phyloP scores from a whole-genome alignment of 352 stramenopile genomes.

The Peronospora belbahrii region DNA sequence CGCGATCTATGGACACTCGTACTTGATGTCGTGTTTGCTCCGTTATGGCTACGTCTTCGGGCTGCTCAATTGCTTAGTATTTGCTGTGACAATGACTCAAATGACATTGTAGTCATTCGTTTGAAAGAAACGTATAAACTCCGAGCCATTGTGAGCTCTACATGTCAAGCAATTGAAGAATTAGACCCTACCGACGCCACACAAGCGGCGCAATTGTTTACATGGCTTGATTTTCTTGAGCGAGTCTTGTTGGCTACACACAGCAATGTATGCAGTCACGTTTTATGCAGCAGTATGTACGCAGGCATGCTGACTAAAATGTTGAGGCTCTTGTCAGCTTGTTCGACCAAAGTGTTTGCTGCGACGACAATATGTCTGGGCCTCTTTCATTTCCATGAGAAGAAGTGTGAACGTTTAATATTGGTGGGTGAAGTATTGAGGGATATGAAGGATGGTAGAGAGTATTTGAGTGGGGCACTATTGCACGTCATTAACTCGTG shows the following conservation, averaged over 20 bases:
- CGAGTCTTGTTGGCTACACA: slow-evolving; percentile 36
- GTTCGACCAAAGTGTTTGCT: slow-evolving; percentile 62
- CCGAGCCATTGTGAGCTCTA: slow-evolving; percentile 64
- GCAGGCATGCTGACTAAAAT: slow-evolving; percentile 53
- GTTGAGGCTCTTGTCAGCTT: slow-evolving; percentile 41
- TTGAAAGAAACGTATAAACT: slow-evolving; percentile 32
- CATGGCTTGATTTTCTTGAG: slow-evolving; percentile 59
- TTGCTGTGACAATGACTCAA: slow-evolving; percentile 25
- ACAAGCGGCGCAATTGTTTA: slow-evolving; percentile 44
- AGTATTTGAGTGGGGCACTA: slow-evolving; percentile 57
- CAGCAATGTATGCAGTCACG: slow-evolving; percentile 31
- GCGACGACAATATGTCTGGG: slow-evolving; percentile 50
- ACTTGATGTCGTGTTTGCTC: slow-evolving; percentile 63
- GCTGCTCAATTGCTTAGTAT: slow-evolving; percentile 49
- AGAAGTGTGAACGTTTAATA: slow-evolving; percentile 21
- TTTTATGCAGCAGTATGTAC: slow-evolving; percentile 51
- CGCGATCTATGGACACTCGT: slow-evolving; percentile 55
- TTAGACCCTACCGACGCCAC: slow-evolving; percentile 31
- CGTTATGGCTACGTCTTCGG: slow-evolving; percentile 51
- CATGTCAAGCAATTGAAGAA: slow-evolving; percentile 57
- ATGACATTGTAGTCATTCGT: slow-evolving; percentile 6
- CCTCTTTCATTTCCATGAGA: slow-evolving; percentile 49
- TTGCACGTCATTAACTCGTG: slow-evolving; percentile 80
- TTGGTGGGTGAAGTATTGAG: slow-evolving; percentile 46
- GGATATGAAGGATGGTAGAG: slow-evolving; percentile 40